Evolutionary conservation across 108 stramenopile species (phyloP).

Genomic region (Stephanodiscus triporus): DNA sequence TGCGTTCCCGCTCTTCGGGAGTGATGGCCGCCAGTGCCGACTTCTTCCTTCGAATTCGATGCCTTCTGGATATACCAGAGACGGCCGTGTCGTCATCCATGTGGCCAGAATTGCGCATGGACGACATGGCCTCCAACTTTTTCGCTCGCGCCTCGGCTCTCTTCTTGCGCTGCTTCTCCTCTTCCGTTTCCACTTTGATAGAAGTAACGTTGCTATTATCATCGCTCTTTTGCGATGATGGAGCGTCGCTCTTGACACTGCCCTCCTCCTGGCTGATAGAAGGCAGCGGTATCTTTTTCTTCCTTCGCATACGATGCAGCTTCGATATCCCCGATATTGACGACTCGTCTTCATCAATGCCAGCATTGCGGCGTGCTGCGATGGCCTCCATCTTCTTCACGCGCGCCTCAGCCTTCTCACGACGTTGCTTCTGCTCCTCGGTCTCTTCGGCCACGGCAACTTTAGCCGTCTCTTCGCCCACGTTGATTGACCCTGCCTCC

Average conservation of each 20-base stretch:
- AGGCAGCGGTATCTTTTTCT: constrained; percentile 7
- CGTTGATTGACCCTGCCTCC: constrained; percentile 7
- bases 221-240: constrained; percentile 1
- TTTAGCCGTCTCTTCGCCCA: constrained; percentile 9
- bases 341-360: constrained; percentile 12
- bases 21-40: constrained; percentile 47
- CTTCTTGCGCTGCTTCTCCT: constrained; percentile 36
- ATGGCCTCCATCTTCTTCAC: constrained; percentile 14
- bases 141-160: constrained; percentile 46
- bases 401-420: constrained; percentile 5
- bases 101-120: constrained; percentile 29
- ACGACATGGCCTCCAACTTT: constrained; percentile 50
- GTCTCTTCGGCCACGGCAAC: neutral
- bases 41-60: constrained; percentile 49
- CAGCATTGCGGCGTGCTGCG: constrained; percentile 17
- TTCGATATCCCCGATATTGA: constrained; percentile 6
- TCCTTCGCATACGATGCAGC: constrained; percentile 17
- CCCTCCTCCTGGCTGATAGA: constrained; percentile 5
- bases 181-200: constrained; percentile 37
- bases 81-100: constrained; percentile 46
- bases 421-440: constrained; percentile 8
- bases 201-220: constrained; percentile 1
- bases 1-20: constrained; percentile 40
- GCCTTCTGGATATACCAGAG: constrained; percentile 49
- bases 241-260: constrained; percentile 8